Conservation (phyloP, 306 rosid genomes). For the Luffa aegyptiaca region DNA sequence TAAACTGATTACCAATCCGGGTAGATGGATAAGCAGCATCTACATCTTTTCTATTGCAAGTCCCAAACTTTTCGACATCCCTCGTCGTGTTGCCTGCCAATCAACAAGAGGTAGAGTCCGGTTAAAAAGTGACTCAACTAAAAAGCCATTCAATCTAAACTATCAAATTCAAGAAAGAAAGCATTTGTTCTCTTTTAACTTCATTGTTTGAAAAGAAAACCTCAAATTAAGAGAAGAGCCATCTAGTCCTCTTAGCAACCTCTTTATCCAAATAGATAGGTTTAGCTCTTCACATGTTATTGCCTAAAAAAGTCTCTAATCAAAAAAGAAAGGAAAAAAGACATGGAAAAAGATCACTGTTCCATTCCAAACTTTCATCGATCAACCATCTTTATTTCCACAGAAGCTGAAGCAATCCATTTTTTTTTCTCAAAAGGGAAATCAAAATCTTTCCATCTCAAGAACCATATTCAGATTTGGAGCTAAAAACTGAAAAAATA, state of each 20-base stretch:
- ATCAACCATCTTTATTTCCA: neutral
- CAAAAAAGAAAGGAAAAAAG: neutral
- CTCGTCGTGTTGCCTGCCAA: constrained; percentile 32
- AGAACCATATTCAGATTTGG: neutral
- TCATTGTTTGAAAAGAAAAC: neutral
- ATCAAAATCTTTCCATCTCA: neutral
- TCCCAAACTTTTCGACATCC: constrained; percentile 26
- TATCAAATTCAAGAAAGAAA: neutral
- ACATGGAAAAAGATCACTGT: neutral
- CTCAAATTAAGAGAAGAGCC: neutral
- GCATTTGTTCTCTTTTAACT: neutral
- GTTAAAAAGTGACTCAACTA: neutral
- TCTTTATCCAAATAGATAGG: neutral
- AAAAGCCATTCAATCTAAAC: neutral
- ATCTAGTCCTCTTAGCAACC: neutral
- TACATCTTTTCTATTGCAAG: constrained; percentile 31
- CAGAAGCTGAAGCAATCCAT: neutral
- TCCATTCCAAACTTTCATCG: neutral
- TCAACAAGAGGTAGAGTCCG: neutral
- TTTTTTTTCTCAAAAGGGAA: neutral
- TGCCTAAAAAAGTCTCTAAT: neutral
- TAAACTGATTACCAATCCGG: constrained; percentile 18
- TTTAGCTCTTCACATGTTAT: neutral
- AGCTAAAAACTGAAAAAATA: neutral
- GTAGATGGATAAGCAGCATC: constrained; percentile 29